These are phyloP conservation scores for Solanum clarkiae DNA, from an alignment of 257 asterid genomes.

Conservation along the genomic window DNA sequence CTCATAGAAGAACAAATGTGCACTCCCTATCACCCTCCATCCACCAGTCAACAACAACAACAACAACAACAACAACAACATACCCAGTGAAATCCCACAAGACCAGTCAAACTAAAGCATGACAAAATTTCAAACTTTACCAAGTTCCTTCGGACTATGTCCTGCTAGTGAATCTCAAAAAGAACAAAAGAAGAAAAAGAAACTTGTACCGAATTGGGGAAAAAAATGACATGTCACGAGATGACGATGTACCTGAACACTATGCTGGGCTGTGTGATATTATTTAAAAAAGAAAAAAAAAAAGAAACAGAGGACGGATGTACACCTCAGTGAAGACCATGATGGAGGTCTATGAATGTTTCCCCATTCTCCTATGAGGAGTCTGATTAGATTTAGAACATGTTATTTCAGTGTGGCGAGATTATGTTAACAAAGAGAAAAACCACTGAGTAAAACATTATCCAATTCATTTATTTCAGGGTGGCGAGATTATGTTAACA, in stretches of 20 bases:
- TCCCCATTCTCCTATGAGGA: not conserved
- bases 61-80: too few relatives aligned
- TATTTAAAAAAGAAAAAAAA: not conserved
- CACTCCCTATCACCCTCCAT: not conserved
- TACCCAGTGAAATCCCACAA: too few relatives aligned
- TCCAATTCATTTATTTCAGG: not conserved
- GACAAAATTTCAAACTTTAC: not conserved
- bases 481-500: not conserved
- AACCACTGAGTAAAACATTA: not conserved
- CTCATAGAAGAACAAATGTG: not conserved
- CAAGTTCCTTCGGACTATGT: not conserved
- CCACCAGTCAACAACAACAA: not conserved
- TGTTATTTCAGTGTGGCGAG: not conserved
- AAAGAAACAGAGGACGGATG: not conserved
- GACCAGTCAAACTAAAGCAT: not conserved
- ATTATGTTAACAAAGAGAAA: too few relatives aligned
- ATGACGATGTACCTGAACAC: not conserved
- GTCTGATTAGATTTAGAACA: not conserved
- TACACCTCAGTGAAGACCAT: not conserved
- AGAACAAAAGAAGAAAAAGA: not conserved
- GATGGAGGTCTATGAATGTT: not conserved
- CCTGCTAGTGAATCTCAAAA: not conserved
- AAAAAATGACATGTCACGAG: not conserved
- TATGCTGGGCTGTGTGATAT: not conserved
- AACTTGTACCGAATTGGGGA: not conserved